Percentiles rank a stretch among this genome's conserved stretches.
These are phyloP conservation scores for Mucor mucedo DNA, from an alignment of 371 early-diverging fungal genomes.

Conservation along the genomic window DNA sequence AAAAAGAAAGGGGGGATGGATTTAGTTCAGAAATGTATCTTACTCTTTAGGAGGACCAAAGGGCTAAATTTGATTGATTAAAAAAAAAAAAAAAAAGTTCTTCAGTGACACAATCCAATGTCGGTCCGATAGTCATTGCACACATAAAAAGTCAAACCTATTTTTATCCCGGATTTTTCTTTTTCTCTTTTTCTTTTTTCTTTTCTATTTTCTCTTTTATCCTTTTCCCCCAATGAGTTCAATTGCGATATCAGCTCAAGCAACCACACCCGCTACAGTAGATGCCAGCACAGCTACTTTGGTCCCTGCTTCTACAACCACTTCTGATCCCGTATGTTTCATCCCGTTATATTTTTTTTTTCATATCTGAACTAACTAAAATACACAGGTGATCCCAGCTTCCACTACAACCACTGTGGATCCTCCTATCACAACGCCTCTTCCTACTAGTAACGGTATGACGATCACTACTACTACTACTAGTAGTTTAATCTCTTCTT, in stretches of 20 bases:
- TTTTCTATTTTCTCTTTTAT: not conserved
- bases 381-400: not conserved
- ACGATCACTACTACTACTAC: slow-evolving; percentile 2
- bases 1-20: not conserved
- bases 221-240: too few relatives aligned
- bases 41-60: too few relatives aligned
- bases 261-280: too few relatives aligned
- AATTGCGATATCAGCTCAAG: too few relatives aligned
- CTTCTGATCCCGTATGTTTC: not conserved
- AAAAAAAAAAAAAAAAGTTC: not conserved
- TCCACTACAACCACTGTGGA: not conserved
- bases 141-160: not conserved
- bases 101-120: slow-evolving; percentile 1
- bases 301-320: too few relatives aligned
- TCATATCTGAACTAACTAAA: not conserved
- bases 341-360: not conserved
- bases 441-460: slow-evolving; percentile 14
- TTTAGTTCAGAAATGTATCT: too few relatives aligned
- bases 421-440: slow-evolving; percentile 5
- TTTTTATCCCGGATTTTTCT: not conserved
- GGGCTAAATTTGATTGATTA: not conserved
- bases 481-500: not conserved
- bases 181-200: slow-evolving; percentile 1
- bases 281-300: too few relatives aligned
- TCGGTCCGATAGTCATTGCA: slow-evolving; percentile 6